These are phyloP conservation scores for Penicillium sp. DNA, from an alignment of 2,329 filamentous ascomycete species.

Conservation along the genomic window DNA sequence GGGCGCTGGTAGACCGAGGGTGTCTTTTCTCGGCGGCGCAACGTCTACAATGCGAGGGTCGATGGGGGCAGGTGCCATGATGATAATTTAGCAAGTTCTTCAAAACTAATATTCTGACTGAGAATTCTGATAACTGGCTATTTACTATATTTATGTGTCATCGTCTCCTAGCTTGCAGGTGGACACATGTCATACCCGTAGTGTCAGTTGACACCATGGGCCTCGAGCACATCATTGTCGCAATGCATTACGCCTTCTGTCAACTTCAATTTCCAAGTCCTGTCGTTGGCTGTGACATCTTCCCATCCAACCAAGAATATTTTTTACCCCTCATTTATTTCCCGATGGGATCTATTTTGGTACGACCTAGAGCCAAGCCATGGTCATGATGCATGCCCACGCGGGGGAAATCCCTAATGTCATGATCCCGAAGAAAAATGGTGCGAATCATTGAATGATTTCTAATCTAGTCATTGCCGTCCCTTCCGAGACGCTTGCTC, in stretches of 20 bases:
- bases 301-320: neutral
- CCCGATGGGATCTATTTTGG: neutral
- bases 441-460: constrained; percentile 12
- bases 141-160: neutral
- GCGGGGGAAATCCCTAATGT: constrained; percentile 10
- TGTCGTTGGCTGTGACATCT: neutral
- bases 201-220: neutral
- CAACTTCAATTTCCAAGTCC: neutral
- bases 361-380: neutral
- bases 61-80: constrained; percentile 62
- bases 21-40: constrained; percentile 64
- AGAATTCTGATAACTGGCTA: neutral
- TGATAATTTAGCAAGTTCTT: constrained; percentile 9
- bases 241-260: constrained; percentile 29
- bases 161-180: neutral
- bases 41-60: constrained; percentile 64
- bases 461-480: constrained; percentile 9
- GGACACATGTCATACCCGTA: neutral
- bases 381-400: neutral
- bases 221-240: constrained; percentile 34
- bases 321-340: constrained; percentile 8
- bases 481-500: neutral
- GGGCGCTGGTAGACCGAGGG: constrained; percentile 59
- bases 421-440: constrained; percentile 28
- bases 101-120: neutral